These are phyloP conservation scores for Lachnellula suecica DNA, from an alignment of 2,329 filamentous ascomycete species.

Conservation along the genomic window DNA sequence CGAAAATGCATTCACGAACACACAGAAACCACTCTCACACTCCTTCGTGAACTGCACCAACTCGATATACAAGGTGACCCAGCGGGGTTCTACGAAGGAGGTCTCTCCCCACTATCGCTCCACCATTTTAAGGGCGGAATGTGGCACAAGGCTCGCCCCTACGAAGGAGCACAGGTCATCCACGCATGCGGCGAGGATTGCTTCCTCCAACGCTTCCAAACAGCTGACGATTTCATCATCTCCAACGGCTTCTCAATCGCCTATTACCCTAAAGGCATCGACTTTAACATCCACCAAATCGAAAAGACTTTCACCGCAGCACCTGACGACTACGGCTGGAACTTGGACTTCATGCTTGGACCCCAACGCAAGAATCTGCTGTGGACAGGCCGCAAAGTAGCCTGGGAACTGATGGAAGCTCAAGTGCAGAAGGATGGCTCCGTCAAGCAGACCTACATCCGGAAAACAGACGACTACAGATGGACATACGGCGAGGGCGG, in stretches of 20 bases:
- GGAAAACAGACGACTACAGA: constrained; percentile 51
- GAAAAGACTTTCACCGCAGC: constrained; percentile 29
- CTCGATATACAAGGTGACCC: constrained; percentile 31
- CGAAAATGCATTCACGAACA: constrained; percentile 33
- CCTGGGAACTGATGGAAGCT: constrained; percentile 54
- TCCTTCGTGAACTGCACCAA: constrained; percentile 30
- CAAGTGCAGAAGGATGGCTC: constrained; percentile 46
- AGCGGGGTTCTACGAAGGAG: constrained; percentile 32
- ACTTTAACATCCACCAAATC: constrained; percentile 32
- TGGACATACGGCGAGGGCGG: constrained; percentile 46
- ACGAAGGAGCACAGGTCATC: constrained; percentile 26
- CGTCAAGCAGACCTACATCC: constrained; percentile 52
- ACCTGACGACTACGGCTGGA: constrained; percentile 32
- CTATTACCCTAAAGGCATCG: constrained; percentile 29
- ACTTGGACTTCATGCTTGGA: constrained; percentile 48
- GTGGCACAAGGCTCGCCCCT: constrained; percentile 44
- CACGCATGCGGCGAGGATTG: constrained; percentile 33
- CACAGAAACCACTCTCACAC: constrained; percentile 30
- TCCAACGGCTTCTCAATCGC: constrained; percentile 31
- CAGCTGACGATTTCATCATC: constrained; percentile 31
- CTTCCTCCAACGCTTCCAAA: constrained; percentile 31
- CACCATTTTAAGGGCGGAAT: constrained; percentile 45
- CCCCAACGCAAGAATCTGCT: constrained; percentile 47
- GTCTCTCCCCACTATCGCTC: constrained; percentile 27
- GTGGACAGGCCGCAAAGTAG: constrained; percentile 50